These are phyloP conservation scores for Blastobotrys terrestris DNA, from an alignment of 805 yeast genomes.

Conservation along the genomic window DNA sequence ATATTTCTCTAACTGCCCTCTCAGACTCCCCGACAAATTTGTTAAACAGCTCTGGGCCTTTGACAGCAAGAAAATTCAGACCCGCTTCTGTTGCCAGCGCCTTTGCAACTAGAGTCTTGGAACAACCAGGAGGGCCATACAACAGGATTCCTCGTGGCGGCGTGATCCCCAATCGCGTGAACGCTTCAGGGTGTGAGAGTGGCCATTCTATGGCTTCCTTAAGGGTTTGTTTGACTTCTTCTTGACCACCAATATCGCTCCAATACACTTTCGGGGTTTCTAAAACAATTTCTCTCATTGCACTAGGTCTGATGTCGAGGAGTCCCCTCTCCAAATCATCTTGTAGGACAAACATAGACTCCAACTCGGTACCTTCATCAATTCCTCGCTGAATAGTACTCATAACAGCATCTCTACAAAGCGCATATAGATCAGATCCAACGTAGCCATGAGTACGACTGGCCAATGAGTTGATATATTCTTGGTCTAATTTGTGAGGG, in stretches of 20 bases:
- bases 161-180: slow-evolving; percentile 66
- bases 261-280: slow-evolving; percentile 93
- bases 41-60: slow-evolving; percentile 94
- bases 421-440: slow-evolving; percentile 89
- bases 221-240: slow-evolving; percentile 69
- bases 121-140: slow-evolving; percentile 98
- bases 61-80: slow-evolving; percentile 85
- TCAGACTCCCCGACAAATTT: slow-evolving; percentile 96
- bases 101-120: slow-evolving; percentile 90
- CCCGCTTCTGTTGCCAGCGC: slow-evolving; percentile 96
- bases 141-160: slow-evolving; percentile 91
- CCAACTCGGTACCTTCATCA: slow-evolving; percentile 16
- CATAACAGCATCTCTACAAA: slow-evolving; percentile 85
- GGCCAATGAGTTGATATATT: slow-evolving; percentile 59
- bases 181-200: slow-evolving; percentile 71
- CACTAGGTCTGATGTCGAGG: slow-evolving; percentile 84
- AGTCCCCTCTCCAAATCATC: slow-evolving; percentile 67
- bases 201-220: slow-evolving; percentile 92
- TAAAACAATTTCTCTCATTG: slow-evolving; percentile 90
- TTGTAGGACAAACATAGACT: slow-evolving; percentile 41
- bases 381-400: slow-evolving; percentile 65
- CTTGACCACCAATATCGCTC: slow-evolving; percentile 96
- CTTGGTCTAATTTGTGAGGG: slow-evolving; percentile 49
- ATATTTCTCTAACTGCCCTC: slow-evolving; percentile 85
- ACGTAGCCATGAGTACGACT: slow-evolving; percentile 91